Evolutionary conservation across 306 rosid genomes (phyloP), one percentile per base, ranked within the genome.

Genomic region (Begonia loranthoides): DNA sequence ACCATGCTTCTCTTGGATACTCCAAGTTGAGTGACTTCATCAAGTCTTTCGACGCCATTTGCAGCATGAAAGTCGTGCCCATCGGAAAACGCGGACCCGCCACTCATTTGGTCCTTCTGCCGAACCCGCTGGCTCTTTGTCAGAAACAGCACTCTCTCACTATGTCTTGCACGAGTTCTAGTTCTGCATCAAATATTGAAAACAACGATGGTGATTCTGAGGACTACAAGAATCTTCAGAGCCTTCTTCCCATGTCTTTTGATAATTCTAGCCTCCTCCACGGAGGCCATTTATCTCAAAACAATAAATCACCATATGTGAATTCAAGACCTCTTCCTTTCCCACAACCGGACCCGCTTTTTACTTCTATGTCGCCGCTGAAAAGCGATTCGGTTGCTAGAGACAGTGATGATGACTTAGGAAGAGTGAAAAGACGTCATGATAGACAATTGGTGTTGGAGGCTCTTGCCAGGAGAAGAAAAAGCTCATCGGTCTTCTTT

Each of bases 21-120:
- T 15, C 59, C 39, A 73, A 73, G 59, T 70, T 68, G 38, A 64
- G 71, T 39, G 79, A 68, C 33, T 73, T 73, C 49, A 36, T 73
- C 41, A 68, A 61, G 60, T 60, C 65, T 56, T 52, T 63, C 59
- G 58, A 68, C 33, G 56, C 24, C 46, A 14, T 60, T 52, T 73
- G 79, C 45, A 19, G 65, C 55, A 17, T 64, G 5, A 52, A 56
- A 64, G 44, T 51, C 24, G 61, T 52, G 16, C 70, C 74, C 2
- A 41, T 51, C 4, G 57, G 59, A 11, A 63, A 55, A 55, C 10
- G 45, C 13, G 70, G 71, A n/a, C 13, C 57, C 47, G 44, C 68
- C 47, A 68, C 51, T 52, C 78, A 73, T 58, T 51, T 64, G 68
- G 53, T 73, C 68, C 58, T 73, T 53, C 15, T 13, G 19, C 74